Conservation (phyloP, 2,329 filamentous ascomycete species). For the Scolecobasidium constrictum region DNA sequence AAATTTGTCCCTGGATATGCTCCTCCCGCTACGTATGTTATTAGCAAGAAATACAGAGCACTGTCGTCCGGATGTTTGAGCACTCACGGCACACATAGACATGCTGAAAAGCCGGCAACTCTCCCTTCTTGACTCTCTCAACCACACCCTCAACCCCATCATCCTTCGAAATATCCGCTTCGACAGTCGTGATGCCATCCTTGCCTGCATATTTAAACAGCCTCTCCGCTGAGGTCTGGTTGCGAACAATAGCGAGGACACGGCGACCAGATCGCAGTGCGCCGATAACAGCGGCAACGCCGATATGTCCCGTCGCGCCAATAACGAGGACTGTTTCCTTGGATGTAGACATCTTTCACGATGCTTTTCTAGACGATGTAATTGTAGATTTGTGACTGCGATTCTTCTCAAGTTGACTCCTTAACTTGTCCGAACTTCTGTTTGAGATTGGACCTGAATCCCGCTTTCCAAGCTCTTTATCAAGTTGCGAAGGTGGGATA, state of each 20-base stretch:
- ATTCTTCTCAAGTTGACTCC: too few species aligned
- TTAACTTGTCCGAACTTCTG: too few species aligned
- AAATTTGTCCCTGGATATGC: too few species aligned
- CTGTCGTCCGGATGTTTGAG: too few species aligned
- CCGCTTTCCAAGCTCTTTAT: too few species aligned
- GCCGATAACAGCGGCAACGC: conserved; percentile 21
- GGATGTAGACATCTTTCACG: too few species aligned
- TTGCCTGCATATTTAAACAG: conserved; percentile 20
- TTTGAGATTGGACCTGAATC: too few species aligned
- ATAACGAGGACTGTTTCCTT: conserved; percentile 25
- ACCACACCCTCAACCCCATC: conserved; percentile 23
- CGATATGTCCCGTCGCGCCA: conserved; percentile 30
- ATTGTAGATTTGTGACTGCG: too few species aligned
- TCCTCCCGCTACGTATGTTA: too few species aligned
- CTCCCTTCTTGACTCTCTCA: conserved; percentile 10
- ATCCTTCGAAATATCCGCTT: conserved; percentile 23
- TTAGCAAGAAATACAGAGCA: too few species aligned
- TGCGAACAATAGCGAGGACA: conserved; percentile 28
- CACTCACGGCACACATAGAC: not conserved
- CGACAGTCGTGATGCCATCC: conserved; percentile 21
- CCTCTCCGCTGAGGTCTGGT: conserved; percentile 23
- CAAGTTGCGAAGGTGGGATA: too few species aligned
- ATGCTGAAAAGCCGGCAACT: not conserved
- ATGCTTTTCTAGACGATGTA: too few species aligned
- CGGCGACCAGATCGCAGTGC: conserved; percentile 5